Percentiles rank a stretch among this genome's conserved stretches.
Conservation (phyloP, 2,329 filamentous ascomycete genomes). For the Colletotrichum lupini region DNA sequence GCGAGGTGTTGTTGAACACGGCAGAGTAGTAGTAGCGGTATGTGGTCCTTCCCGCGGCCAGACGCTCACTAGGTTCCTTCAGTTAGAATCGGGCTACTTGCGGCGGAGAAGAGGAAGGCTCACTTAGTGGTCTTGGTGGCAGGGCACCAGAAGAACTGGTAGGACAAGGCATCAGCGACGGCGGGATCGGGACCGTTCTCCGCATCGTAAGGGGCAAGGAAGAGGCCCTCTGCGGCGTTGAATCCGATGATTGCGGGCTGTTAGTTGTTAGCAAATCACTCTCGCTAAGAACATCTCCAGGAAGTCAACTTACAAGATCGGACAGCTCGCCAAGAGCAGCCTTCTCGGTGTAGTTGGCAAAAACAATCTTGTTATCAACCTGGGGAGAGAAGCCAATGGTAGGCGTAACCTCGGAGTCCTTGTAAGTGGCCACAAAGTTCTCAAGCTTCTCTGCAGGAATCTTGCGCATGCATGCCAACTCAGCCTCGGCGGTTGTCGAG, state of each 20-base stretch:
- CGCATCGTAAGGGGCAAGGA: constrained; percentile 29
- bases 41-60: constrained; percentile 31
- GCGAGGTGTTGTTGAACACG: constrained; percentile 44
- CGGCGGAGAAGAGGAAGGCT: background rate
- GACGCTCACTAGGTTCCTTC: constrained; percentile 11
- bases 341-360: constrained; percentile 45
- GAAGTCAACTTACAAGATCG: constrained; percentile 3
- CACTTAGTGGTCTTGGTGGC: constrained; percentile 31
- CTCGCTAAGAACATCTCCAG: background rate
- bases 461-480: constrained; percentile 52
- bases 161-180: constrained; percentile 19
- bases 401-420: constrained; percentile 40
- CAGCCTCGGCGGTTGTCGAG: constrained; percentile 42
- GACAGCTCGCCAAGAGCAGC: constrained; percentile 27
- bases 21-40: constrained; percentile 43
- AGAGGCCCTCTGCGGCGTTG: constrained; percentile 28
- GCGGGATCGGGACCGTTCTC: constrained; percentile 16
- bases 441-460: constrained; percentile 46
- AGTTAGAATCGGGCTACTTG: no score
- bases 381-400: constrained; percentile 45
- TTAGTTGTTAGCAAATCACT: background rate
- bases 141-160: constrained; percentile 31
- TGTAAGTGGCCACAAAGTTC: constrained; percentile 43
- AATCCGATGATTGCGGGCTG: constrained; percentile 32
- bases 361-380: constrained; percentile 45